A percentile compares a stretch with the other conserved stretches of the same genome.
Conservation (phyloP, 495 filamentous ascomycete genomes). For the Trichoderma gamsii region DNA sequence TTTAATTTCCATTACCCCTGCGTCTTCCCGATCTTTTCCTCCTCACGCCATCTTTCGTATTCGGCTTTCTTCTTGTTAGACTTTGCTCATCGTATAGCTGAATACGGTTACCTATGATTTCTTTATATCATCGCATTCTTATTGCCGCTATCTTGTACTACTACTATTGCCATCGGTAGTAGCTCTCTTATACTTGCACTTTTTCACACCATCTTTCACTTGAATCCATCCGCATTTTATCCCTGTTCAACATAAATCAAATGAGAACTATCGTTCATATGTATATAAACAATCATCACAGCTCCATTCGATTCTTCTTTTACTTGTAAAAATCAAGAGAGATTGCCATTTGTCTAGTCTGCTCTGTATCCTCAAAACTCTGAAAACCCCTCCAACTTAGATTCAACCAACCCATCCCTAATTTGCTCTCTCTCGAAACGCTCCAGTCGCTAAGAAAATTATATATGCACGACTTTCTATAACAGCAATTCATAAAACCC, state of each 20-base stretch:
- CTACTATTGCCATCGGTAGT: too few relatives aligned
- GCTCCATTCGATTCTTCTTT: not conserved
- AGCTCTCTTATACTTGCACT: too few relatives aligned
- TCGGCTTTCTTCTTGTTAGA: not conserved
- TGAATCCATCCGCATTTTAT: too few relatives aligned
- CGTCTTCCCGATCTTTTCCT: not conserved
- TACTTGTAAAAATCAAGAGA: not conserved
- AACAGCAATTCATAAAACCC: not conserved
- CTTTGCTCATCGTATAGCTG: not conserved
- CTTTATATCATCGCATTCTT: too few relatives aligned
- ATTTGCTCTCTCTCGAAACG: not conserved
- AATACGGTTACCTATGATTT: not conserved
- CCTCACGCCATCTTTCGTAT: not conserved
- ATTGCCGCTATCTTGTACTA: too few relatives aligned
- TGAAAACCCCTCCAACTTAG: not conserved
- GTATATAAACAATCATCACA: not conserved
- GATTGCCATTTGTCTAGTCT: not conserved
- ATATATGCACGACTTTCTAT: not conserved
- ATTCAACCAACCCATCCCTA: not conserved
- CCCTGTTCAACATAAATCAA: too few relatives aligned
- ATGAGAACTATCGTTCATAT: too few relatives aligned
- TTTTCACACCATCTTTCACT: too few relatives aligned
- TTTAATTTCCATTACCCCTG: not conserved
- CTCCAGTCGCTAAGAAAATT: conserved; percentile 5
- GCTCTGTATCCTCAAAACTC: not conserved